Evolutionary conservation across 2,329 filamentous ascomycete species (phyloP), one percentile per base, ranked within the genome.

Genomic region (Corynespora cassiicola): DNA sequence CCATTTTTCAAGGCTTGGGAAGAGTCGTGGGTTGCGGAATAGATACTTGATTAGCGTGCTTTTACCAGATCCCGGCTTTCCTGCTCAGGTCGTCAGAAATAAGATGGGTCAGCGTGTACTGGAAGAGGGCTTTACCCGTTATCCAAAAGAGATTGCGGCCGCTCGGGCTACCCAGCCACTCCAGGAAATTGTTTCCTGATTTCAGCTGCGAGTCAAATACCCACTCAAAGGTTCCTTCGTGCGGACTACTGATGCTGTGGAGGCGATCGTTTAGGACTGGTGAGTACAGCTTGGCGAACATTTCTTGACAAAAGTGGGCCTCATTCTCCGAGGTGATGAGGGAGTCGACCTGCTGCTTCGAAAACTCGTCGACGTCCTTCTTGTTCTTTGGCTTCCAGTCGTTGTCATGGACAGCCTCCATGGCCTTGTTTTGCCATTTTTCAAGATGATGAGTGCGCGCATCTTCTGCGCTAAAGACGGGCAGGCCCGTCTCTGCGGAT

Each of bases 61-160:
- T 42, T 77, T 77, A 1, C 75, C 75, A 0, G 71, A 71, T 0
- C 75, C 75, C 3, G 74, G 67, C 21, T 75, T 57, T 9, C 60
- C 54, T 56, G 20, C 14, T 6, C 20, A 8, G 16, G 7, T 6
- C 6, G 9, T 41, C 15, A 36, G 31, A 10, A 18, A 15, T n/a
- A n/a, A n/a, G n/a, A n/a, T n/a, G n/a, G n/a, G n/a, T n/a, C n/a
- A n/a, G n/a, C n/a, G n/a, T n/a, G n/a, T 8, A 19, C 11, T 22
- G 7, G 2, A 26, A 7, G 6, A 21, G 17, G 40, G 23, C 11
- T 37, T 31, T 39, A 54, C 54, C 61, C n/a, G 56, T 60, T 10
- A 65, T 36, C 61, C 58, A 65, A 29, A 60, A 65, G 3, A 65
- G 36, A 31, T 56, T 56, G 20, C 58, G 51, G 7, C 58, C 59